phyloP scores from a whole-genome alignment of 1,139 yeast genomes.

The Debaryomycetaceae sp. region DNA sequence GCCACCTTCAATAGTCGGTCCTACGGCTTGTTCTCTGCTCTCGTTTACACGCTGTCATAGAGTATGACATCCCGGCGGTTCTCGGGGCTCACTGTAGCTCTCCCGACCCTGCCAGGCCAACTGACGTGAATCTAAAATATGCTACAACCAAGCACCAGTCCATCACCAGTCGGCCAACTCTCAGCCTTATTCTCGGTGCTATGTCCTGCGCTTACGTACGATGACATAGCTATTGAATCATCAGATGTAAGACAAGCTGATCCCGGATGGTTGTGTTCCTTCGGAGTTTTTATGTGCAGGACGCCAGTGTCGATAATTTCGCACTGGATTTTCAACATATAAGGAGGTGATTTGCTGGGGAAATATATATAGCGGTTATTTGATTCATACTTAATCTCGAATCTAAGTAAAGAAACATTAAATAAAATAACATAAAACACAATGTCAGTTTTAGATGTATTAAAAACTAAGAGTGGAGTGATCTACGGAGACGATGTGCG shows the following conservation, averaged over 20 bases:
- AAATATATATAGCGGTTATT: background rate
- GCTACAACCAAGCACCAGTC: no score
- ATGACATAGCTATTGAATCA: slow-evolving; percentile 1
- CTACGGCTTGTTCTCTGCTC: background rate
- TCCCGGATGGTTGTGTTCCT: slow-evolving; percentile 23
- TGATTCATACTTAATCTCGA: slow-evolving; percentile 1
- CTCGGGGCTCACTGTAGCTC: background rate
- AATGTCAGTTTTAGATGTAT: slow-evolving; percentile 58
- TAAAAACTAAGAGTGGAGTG: slow-evolving; percentile 92
- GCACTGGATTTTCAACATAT: slow-evolving; percentile 4
- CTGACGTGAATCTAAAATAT: no score
- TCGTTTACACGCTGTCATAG: background rate
- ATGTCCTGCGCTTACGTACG: background rate
- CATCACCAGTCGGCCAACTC: background rate
- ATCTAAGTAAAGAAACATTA: background rate
- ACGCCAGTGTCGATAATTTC: background rate
- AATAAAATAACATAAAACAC: slow-evolving; percentile 3
- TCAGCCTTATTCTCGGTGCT: no score
- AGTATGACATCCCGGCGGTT: background rate
- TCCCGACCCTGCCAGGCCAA: background rate
- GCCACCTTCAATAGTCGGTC: background rate
- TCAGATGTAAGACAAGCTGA: slow-evolving; percentile 5
- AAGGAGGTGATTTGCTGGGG: slow-evolving; percentile 7
- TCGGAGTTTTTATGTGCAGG: slow-evolving; percentile 5
- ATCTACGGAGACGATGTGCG: slow-evolving; percentile 98